Evolutionary conservation across 148 eudicot species (phyloP), one percentile per base, ranked within the genome.

Genomic region (Rhododendron williamsianum): DNA sequence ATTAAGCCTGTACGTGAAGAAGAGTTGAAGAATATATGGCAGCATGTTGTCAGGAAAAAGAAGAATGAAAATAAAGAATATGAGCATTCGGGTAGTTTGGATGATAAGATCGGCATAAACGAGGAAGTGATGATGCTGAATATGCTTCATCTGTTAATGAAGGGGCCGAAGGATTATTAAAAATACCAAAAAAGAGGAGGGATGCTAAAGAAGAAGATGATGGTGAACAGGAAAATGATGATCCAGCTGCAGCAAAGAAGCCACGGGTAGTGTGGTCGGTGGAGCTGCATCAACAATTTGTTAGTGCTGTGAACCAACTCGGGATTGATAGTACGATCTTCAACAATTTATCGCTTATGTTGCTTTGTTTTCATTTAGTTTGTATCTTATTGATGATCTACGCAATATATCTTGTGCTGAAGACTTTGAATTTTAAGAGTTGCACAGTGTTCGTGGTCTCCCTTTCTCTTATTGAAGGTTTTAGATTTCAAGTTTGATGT

Each of bases 201-300:
- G 93, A 88, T 79, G 74, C 60, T 73, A 90, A 86, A 79, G 91
- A 89, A 48, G 95, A 91, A 76, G 91, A 91, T 48, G 92, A 93
- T 7, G 81, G 81, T 76, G 92, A 89, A 38, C 16, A 79, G 8
- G 95, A 93, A 83, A 88, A 84, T 87, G 92, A 87, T 45, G 93
- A 93, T 63, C 90, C 92, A 41, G 35, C 84, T 25, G 25, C 90
- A 41, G 72, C 90, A 33, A 93, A 93, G 88, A 93, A 89, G 87
- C 91, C 93, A 41, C 93, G 95, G 79, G 92, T 93, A 9, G 93
- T 93, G 81, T 93, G 95, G 95, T 89, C 93, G 8, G 90, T 90
- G 76, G 95, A 93, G 87, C 92, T 93, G 72, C 95, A 93, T 89
- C 93, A 91, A 88, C 91, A 93, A 78, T 93, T 93, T 89, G 93